Base-by-base conservation (phyloP, 805 yeast genomes). In the Spathaspora passalidarum region DNA sequence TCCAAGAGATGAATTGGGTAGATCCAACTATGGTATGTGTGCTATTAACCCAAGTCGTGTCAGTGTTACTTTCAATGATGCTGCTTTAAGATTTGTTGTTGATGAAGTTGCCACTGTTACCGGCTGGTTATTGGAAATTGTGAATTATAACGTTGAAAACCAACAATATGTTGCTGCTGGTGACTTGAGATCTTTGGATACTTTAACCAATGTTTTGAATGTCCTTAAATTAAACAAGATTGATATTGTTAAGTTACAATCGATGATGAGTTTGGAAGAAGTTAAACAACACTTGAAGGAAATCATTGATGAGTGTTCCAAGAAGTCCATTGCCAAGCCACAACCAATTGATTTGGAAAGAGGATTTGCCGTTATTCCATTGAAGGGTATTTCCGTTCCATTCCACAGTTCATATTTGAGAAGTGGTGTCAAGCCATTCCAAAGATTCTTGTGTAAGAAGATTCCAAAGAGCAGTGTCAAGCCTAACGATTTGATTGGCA, bases 151-250 rank as follows among this genome's bases (percentile, higher is more conserved):
- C 62, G 98, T 94, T 62, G 97, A 92, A 73, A 92, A 94, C 76
- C 92, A 91, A 66, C 99, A 94, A 74, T 94, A 94, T 62, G 99
- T 94, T 59, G 84, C 97, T 52, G 99, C 99, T 52, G 99, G 99
- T 81, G 98, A 94, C 65, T 80, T 94, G 64, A 84, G 98, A 68
- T 98, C 86, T 38, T 81, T 94, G 61, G 99, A 94, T 65, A 83
- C 97, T 11, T 76, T 94, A 64, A 84, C 95, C 52, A 92, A 94
- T 60, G 97, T 92, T 9, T 80, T 94, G 73, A 94, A 94, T 68
- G 87, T 92, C 50, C 78, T 94, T 73, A 94, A 94, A 75, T 63
- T 94, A 52, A 95, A 95, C 78, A 94, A 94, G 80, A 84, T 94
- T 65, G 95, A 92, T 69, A 84, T 92, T 64, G 92, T 79, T 55